Evolutionary conservation across 2,329 filamentous ascomycete genomes (phyloP), one percentile per base, ranked within the genome.

Genomic region (Xylariaceae sp.): DNA sequence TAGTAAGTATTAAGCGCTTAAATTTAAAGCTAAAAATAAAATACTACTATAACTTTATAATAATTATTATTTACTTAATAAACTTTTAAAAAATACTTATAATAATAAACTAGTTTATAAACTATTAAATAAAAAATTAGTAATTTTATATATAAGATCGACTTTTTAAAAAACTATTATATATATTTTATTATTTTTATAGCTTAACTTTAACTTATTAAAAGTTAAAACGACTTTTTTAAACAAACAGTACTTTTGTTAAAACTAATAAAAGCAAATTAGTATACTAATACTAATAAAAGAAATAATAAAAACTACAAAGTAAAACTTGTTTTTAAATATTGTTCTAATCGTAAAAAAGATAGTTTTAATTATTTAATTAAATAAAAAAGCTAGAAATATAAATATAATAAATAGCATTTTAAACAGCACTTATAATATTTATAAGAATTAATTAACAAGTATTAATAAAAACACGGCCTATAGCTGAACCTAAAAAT

Each of bases 121-220:
- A 21, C 8, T 34, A 36, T 37, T 34, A 21, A 23, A 48, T 5
- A 19, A 5, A 6, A 23, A 9, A 14, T 48, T 48, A 34, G 21
- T 12, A 28, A 48, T 11, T 36, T 23, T 4, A 6, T 33, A 26
- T 29, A 46, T 46, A 46, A 44, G n/a, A 6, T 44, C 4, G 7
- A 44, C 16, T 44, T 44, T 6, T 26, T 14, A 6, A 44, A 44
- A 26, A 44, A 6, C 12, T 23, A 9, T 6, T 29, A 46, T 46
- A 46, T 29, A 28, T 11, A 46, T 46, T 46, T 46, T 11, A 31
- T 46, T 46, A 31, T 29, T 46, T 46, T 29, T 8, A 29, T 46
- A 46, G 16, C 26, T 7, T 46, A 46, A 5, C 12, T 28, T 26
- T 29, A 19, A 46, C 24, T 46, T 46, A 11, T 23, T 12, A 43